Evolutionary conservation across 139 green algal genomes (phyloP).

Genomic region (Coccomyxa sp.): DNA sequence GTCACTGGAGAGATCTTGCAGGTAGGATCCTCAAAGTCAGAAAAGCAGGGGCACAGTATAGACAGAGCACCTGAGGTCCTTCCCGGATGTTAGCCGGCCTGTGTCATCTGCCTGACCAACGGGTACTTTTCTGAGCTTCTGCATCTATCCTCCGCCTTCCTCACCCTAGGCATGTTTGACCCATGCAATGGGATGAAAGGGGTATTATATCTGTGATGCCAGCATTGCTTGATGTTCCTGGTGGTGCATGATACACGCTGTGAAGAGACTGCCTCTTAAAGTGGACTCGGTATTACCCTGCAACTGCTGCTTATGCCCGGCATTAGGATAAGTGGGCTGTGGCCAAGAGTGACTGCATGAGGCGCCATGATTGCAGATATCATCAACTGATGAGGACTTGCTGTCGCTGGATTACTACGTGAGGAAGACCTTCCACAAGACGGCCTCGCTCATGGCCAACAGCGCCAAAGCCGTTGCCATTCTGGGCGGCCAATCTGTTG

Average conservation of each 20-base stretch:
- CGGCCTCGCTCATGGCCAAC: conserved; percentile 93
- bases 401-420: conserved; percentile 80
- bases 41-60: neutral
- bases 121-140: neutral
- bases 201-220: too few relatives aligned
- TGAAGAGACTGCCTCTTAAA: neutral
- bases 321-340: too few relatives aligned
- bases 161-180: neutral
- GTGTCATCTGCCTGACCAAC: neutral
- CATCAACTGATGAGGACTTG: conserved; percentile 55
- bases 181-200: too few relatives aligned
- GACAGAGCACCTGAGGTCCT: neutral
- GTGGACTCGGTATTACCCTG: neutral
- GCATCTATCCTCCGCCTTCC: neutral
- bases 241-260: neutral
- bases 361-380: conserved; percentile 66
- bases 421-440: conserved; percentile 96
- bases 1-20: conserved; percentile 97
- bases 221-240: neutral
- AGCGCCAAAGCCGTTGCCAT: conserved; percentile 74
- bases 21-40: conserved; percentile 19
- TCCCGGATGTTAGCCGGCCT: neutral
- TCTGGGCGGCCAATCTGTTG: conserved; percentile 47
- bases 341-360: too few relatives aligned
- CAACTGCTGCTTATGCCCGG: neutral